Percentiles rank a stretch among this genome's conserved stretches.
These are phyloP conservation scores for Venturia nashicola DNA, from an alignment of 2,329 filamentous ascomycete species.

Conservation along the genomic window DNA sequence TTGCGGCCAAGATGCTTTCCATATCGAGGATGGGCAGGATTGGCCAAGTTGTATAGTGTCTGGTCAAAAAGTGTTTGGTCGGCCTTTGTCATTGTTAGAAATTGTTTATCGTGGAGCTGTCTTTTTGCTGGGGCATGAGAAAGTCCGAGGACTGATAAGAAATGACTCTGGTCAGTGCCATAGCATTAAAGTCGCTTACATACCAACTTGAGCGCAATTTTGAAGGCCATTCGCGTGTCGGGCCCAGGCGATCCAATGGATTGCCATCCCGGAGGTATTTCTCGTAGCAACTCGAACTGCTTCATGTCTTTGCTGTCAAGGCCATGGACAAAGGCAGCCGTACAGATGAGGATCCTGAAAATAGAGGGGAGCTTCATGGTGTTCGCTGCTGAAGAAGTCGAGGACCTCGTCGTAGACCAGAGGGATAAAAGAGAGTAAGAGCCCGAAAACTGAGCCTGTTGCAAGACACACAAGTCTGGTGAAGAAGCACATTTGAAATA, in stretches of 20 bases:
- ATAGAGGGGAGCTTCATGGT: not conserved
- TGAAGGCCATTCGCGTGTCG: conserved; percentile 1
- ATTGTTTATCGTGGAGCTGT: no score
- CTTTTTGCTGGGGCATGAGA: no score
- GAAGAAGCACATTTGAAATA: not conserved
- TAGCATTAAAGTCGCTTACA: not conserved
- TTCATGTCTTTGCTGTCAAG: not conserved
- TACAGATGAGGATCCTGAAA: not conserved
- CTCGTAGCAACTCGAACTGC: conserved; percentile 3
- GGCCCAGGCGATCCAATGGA: not conserved
- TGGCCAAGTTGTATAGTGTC: conserved; percentile 47
- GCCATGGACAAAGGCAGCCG: not conserved
- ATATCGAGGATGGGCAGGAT: conserved; percentile 45
- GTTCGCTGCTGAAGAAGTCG: not conserved
- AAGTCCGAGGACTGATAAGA: not conserved
- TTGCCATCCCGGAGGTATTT: conserved; percentile 6
- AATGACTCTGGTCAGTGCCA: not conserved
- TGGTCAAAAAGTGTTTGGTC: conserved; percentile 42
- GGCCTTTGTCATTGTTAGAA: conserved; percentile 23
- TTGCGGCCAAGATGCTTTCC: conserved; percentile 51
- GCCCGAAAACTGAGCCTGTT: not conserved
- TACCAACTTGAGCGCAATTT: conserved; percentile 10
- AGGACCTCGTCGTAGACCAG: not conserved
- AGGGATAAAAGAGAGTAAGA: not conserved
- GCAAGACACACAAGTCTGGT: not conserved